Percentiles rank a stretch among this genome's conserved stretches.
Evolutionary conservation across 495 filamentous ascomycete genomes (phyloP).

Genomic region (Bryoglossum gracile): DNA sequence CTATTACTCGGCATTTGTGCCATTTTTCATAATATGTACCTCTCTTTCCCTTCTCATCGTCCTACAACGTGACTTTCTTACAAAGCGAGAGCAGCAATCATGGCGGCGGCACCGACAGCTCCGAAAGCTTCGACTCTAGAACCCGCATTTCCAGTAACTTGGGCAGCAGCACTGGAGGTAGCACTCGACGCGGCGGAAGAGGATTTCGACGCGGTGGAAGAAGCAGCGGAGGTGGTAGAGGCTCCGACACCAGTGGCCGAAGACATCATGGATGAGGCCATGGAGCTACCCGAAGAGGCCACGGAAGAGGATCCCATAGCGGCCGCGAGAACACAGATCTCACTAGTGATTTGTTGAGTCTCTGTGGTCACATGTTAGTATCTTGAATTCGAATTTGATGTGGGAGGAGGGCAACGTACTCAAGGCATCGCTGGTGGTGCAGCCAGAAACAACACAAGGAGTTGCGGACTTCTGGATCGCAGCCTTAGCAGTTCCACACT

Average conservation of each 20-base stretch:
- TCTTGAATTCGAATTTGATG: not conserved
- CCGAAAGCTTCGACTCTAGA: conserved; percentile 16
- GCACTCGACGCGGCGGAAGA: not conserved
- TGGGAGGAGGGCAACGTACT: conserved; percentile 3
- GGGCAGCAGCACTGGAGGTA: not conserved
- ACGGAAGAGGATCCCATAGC: not conserved
- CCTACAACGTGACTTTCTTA: no score
- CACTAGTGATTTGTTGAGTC: not conserved
- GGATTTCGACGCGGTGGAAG: not conserved
- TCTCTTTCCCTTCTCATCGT: no score
- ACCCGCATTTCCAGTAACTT: not conserved
- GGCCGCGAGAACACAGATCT: not conserved
- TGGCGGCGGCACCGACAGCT: conserved; percentile 22
- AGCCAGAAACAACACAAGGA: conserved; percentile 10
- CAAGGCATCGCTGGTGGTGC: conserved; percentile 4
- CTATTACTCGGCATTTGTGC: not conserved
- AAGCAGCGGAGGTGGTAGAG: conserved; percentile 5
- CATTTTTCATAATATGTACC: no score
- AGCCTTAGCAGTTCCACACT: conserved; percentile 7
- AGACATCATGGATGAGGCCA: not conserved
- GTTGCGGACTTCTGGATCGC: conserved; percentile 1
- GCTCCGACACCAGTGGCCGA: not conserved
- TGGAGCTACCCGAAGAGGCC: not conserved
- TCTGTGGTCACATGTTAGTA: not conserved
- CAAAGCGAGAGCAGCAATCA: conserved; percentile 28